Base-by-base conservation (phyloP, 805 yeast genomes). In the Isabelozyma rhagii region DNA sequence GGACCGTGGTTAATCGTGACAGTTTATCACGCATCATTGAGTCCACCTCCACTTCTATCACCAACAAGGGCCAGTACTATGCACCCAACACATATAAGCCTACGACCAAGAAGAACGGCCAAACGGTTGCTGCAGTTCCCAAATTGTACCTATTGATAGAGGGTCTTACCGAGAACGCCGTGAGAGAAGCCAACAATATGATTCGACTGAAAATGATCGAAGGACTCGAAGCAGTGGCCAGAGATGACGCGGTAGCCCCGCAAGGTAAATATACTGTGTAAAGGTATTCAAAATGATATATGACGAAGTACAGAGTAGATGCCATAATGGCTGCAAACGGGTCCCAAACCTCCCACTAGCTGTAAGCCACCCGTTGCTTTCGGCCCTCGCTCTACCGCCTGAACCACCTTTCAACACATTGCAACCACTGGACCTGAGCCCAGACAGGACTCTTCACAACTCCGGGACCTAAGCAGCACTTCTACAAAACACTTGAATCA, bases 91-190 rank as follows among this genome's bases (percentile, higher is more conserved):
- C 63, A 17, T 66, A 64, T 46, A 52, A 60, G 5, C 84, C 90
- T 0, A 86, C 88, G 0, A 69, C 79, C 43, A 69, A 63, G 10
- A 84, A 87, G 3, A 50, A 56, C 25, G 72, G 75, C 4, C 72
- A 74, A 14, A 79, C 75, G 0, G 72, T 66, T 3, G 51, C 62
- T 3, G 29, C 36, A 10, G 90, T 85, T 38, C 89, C 89, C 1
- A 91, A 89, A 66, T 70, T 93, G 49, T 87, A 87, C 55, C 68
- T 93, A 14, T 72, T 87, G 18, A 82, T 93, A 31, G 98, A 93
- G 64, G 91, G 93, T 2, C 78, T 77, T 13, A 80, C 80, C 6
- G 86, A 84, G 47, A 64, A 68, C 13, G 74, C 83, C 6, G 86
- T 90, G 2, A 64, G 70, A 39, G 72, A 77, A 41, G 90, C 92